phyloP scores from a whole-genome alignment of 345 rosid genomes.

The Acer saccharum region DNA sequence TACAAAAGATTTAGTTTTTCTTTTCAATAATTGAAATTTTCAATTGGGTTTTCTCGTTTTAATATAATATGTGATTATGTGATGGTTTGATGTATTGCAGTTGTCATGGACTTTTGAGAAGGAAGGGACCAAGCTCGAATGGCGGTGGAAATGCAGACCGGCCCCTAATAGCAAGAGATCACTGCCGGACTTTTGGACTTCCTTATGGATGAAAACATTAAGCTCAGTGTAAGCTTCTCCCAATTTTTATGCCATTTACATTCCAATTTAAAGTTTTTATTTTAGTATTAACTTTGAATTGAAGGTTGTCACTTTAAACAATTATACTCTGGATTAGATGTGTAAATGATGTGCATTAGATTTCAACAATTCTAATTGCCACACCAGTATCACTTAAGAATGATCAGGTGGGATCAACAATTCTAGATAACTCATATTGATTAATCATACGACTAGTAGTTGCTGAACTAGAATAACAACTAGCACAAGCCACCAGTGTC shows the following conservation, averaged over 20 bases:
- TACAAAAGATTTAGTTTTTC: conserved; percentile 56
- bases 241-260: background rate
- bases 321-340: background rate
- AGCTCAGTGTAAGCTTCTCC: conserved; percentile 59
- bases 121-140: conserved; percentile 84
- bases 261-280: background rate
- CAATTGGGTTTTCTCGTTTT: background rate
- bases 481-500: too few relatives aligned
- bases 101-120: conserved; percentile 91
- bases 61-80: background rate
- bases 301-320: conserved; percentile 5
- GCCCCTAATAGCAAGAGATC: conserved; percentile 49
- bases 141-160: conserved; percentile 87
- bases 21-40: background rate
- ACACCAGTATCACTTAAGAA: too few relatives aligned
- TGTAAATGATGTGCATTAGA: background rate
- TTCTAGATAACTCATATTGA: too few relatives aligned
- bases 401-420: too few relatives aligned
- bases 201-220: conserved; percentile 81
- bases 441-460: too few relatives aligned
- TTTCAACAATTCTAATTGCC: too few relatives aligned
- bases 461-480: too few relatives aligned
- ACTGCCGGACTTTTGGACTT: conserved; percentile 71
- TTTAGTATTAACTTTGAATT: too few relatives aligned
- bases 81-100: conserved; percentile 36